These are phyloP conservation scores for Allium fistulosum DNA, from an alignment of 106 monocot genomes.

Conservation along the genomic window DNA sequence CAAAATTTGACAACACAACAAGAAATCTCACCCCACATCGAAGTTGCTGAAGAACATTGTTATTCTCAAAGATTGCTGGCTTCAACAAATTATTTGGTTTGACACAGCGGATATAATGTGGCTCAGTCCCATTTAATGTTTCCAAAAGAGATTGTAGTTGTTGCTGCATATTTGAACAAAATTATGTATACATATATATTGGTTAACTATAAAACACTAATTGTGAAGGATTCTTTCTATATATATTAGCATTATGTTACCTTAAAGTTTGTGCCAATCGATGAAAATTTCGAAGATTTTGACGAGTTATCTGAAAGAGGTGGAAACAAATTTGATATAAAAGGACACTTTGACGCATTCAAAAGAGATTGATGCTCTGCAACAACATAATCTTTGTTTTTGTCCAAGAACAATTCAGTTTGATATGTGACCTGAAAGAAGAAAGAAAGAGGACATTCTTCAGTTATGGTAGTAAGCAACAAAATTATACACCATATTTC, in stretches of 20 bases:
- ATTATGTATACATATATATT: too few species aligned
- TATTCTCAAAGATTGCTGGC: constrained; percentile 72
- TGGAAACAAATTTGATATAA: constrained; percentile 52
- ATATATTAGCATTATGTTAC: constrained; percentile 8
- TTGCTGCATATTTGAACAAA: constrained; percentile 30
- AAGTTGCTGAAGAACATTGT: constrained; percentile 80
- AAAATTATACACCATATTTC: too few species aligned
- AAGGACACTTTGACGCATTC: constrained; percentile 54
- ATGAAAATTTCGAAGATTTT: constrained; percentile 75
- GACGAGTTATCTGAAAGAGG: constrained; percentile 45
- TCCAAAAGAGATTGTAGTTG: constrained; percentile 72
- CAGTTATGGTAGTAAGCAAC: too few species aligned
- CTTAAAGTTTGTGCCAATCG: constrained; percentile 70
- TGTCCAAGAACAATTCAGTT: constrained; percentile 60
- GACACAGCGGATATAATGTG: constrained; percentile 74
- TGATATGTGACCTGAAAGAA: constrained; percentile 51
- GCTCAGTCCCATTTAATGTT: constrained; percentile 63
- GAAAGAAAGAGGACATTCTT: not conserved
- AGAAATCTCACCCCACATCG: constrained; percentile 69
- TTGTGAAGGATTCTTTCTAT: too few species aligned
- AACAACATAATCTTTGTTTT: constrained; percentile 80
- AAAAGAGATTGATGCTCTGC: constrained; percentile 62
- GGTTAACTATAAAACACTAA: too few species aligned
- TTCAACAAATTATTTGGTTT: constrained; percentile 73
- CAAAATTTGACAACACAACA: too few species aligned